phyloP scores from a whole-genome alignment of 2,329 filamentous ascomycete genomes.

The Triangularia setosa region DNA sequence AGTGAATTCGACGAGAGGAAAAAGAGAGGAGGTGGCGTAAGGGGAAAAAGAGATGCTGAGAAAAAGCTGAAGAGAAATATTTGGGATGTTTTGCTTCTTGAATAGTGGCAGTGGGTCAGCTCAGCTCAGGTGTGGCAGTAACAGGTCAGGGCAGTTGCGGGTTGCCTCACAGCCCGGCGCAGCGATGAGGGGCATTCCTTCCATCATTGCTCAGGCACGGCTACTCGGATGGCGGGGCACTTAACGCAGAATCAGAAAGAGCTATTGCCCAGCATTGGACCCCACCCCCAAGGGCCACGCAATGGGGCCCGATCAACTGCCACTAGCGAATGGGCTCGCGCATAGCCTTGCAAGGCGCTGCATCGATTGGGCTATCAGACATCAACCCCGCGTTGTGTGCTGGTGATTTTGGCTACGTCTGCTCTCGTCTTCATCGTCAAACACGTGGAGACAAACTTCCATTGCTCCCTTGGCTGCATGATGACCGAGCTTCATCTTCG shows the following conservation, averaged over 20 bases:
- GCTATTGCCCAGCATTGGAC: neutral
- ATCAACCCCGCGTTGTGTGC: neutral
- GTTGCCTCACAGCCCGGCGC: neutral
- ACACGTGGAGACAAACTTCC: neutral
- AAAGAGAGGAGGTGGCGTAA: neutral
- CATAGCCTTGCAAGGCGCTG: neutral
- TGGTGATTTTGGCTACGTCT: neutral
- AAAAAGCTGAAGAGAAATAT: neutral
- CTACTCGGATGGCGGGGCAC: neutral
- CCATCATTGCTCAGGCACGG: neutral
- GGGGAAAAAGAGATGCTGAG: neutral
- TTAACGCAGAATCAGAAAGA: neutral
- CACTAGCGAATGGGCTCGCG: neutral
- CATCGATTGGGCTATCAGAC: neutral
- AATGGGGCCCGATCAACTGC: neutral
- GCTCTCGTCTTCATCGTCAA: neutral
- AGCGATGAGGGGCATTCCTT: neutral
- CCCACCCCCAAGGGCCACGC: neutral
- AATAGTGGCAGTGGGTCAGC: neutral
- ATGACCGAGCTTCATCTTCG: neutral
- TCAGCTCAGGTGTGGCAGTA: neutral
- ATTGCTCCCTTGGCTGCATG: constrained; percentile 7
- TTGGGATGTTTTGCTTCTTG: neutral
- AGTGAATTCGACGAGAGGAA: neutral
- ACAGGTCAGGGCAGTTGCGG: neutral